A percentile compares a stretch with the other conserved stretches of the same genome.
Evolutionary conservation across 2,329 filamentous ascomycete species (phyloP).

Genomic region (Zymoseptoria ardabiliae): DNA sequence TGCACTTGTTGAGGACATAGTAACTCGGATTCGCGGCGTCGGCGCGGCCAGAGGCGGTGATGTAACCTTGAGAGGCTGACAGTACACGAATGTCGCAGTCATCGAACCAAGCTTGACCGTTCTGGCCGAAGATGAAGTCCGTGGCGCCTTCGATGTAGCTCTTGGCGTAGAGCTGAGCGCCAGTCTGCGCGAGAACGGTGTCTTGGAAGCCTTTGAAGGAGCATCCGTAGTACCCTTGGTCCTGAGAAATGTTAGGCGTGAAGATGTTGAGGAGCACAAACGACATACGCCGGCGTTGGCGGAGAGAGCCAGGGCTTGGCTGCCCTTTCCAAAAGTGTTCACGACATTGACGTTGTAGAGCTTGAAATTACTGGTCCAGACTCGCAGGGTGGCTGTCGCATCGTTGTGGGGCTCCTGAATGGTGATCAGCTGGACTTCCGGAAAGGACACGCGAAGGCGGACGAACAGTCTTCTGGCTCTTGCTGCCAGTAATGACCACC

Average conservation of each 20-base stretch:
- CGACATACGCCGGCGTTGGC: constrained; percentile 37
- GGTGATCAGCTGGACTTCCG: background rate
- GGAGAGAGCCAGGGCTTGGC: constrained; percentile 48
- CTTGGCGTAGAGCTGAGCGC: constrained; percentile 50
- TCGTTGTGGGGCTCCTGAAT: constrained; percentile 44
- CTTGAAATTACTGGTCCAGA: constrained; percentile 44
- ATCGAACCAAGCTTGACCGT: constrained; percentile 47
- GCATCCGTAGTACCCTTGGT: constrained; percentile 53
- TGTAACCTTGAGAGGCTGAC: constrained; percentile 35
- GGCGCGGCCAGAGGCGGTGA: constrained; percentile 39
- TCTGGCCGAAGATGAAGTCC: constrained; percentile 55
- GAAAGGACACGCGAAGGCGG: background rate
- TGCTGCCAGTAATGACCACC: constrained; percentile 47
- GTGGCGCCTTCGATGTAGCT: constrained; percentile 52
- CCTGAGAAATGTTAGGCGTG: constrained; percentile 12
- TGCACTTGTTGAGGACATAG: constrained; percentile 51
- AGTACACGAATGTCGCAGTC: constrained; percentile 43
- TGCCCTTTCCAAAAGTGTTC: constrained; percentile 43
- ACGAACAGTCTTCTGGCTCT: constrained; percentile 37
- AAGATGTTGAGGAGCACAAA: background rate
- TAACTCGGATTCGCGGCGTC: constrained; percentile 37
- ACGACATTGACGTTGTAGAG: constrained; percentile 57
- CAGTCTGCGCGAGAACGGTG: constrained; percentile 44
- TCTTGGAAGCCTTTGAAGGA: constrained; percentile 48
- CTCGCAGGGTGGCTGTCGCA: constrained; percentile 45